phyloP scores from a whole-genome alignment of 306 rosid genomes.

The Trifolium fragiferum region DNA sequence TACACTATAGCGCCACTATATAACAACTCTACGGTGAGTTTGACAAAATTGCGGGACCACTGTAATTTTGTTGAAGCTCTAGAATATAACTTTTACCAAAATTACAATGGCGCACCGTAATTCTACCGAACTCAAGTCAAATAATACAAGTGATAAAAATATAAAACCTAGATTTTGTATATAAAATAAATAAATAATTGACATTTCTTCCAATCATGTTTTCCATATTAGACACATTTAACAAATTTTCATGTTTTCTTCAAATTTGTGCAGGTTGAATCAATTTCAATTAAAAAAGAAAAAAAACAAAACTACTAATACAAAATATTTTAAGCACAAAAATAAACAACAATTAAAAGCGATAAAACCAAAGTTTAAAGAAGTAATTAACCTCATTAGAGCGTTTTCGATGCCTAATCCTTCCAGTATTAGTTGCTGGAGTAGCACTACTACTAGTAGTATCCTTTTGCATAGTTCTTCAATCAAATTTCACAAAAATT shows the following conservation, averaged over 20 bases:
- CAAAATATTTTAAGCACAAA: background rate
- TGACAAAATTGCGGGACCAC: background rate
- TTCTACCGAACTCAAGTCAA: background rate
- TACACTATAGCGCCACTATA: background rate
- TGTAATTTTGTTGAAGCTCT: no score
- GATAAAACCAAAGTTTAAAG: slow-evolving; percentile 15
- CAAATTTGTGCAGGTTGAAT: slow-evolving; percentile 34
- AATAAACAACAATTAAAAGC: slow-evolving; percentile 1
- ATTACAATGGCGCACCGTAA: background rate
- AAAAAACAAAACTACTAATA: background rate
- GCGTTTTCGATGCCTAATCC: slow-evolving; percentile 77
- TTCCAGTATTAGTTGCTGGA: slow-evolving; percentile 48
- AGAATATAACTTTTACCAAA: background rate
- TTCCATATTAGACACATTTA: slow-evolving; percentile 23
- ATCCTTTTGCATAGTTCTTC: slow-evolving; percentile 70
- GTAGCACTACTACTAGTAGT: slow-evolving; percentile 36
- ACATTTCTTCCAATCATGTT: slow-evolving; percentile 23
- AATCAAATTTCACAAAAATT: slow-evolving; percentile 41
- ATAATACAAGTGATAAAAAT: background rate
- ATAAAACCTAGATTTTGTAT: slow-evolving; percentile 1
- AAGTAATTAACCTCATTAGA: slow-evolving; percentile 70
- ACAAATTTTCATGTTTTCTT: slow-evolving; percentile 12
- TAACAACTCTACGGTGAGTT: background rate
- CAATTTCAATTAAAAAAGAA: slow-evolving; percentile 25
- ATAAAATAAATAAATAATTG: background rate